Evolutionary conservation across 768 basidiomycete species (phyloP).

Genomic region (Multifurca ochricompacta): DNA sequence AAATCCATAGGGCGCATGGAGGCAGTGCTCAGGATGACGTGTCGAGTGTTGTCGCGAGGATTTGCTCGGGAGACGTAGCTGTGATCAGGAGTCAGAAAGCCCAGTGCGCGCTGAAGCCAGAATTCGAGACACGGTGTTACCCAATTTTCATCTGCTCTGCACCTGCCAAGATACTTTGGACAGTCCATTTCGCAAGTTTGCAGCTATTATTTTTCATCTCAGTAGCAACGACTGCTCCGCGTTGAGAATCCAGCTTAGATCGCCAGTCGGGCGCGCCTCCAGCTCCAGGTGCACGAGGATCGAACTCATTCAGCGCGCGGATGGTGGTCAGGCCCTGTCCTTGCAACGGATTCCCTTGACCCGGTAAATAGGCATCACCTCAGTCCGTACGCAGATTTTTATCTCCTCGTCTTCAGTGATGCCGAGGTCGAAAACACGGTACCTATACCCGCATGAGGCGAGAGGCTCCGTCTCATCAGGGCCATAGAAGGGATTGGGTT

Average conservation of each 20-base stretch:
- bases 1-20: constrained; percentile 94
- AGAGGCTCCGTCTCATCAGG: constrained; percentile 92
- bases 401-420: constrained; percentile 87
- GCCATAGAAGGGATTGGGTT: constrained; percentile 93
- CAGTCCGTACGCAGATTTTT: constrained; percentile 88
- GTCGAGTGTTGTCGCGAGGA: constrained; percentile 90
- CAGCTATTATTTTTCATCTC: constrained; percentile 99
- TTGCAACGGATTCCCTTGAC: constrained; percentile 50
- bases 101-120: background rate
- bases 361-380: constrained; percentile 87
- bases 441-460: constrained; percentile 94
- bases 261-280: constrained; percentile 99
- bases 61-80: constrained; percentile 94
- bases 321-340: constrained; percentile 83
- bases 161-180: constrained; percentile 90
- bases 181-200: constrained; percentile 96
- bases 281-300: constrained; percentile 79
- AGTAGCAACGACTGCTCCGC: constrained; percentile 95
- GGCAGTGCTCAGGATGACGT: constrained; percentile 91
- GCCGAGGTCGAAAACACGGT: constrained; percentile 90
- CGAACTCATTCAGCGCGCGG: constrained; percentile 95
- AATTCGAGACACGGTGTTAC: constrained; percentile 40
- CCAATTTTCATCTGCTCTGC: constrained; percentile 97
- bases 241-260: constrained; percentile 90
- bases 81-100: constrained; percentile 16